A percentile compares a stretch with the other conserved stretches of the same genome.
These are phyloP conservation scores for Trichosporon sp. DNA, from an alignment of 1,284 basidiomycete genomes.

Conservation along the genomic window DNA sequence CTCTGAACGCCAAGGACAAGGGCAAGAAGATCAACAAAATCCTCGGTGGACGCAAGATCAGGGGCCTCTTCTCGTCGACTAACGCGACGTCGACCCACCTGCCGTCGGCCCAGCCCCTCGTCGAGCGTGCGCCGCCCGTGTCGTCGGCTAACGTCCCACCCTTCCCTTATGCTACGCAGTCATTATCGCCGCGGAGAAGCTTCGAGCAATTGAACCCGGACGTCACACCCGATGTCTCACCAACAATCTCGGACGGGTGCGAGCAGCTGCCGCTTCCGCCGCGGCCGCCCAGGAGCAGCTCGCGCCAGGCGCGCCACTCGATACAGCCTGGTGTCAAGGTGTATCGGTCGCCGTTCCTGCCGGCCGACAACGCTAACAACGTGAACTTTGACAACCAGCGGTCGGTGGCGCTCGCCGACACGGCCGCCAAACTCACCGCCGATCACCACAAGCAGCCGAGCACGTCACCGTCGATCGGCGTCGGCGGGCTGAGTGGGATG, in stretches of 20 bases:
- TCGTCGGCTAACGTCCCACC: constrained; percentile 12
- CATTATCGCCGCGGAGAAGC: not conserved
- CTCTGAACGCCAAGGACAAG: constrained; percentile 21
- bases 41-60: constrained; percentile 35
- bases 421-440: constrained; percentile 17
- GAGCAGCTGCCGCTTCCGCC: not conserved
- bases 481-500: constrained; percentile 34
- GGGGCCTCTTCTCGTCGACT: constrained; percentile 34
- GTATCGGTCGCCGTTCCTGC: constrained; percentile 32
- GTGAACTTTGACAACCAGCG: not conserved
- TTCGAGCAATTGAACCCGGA: not conserved
- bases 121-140: constrained; percentile 20
- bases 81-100: constrained; percentile 10
- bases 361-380: constrained; percentile 7
- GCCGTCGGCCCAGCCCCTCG: constrained; percentile 2
- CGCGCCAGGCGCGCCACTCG: constrained; percentile 20
- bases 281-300: not conserved
- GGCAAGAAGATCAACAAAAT: constrained; percentile 37
- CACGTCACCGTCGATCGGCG: constrained; percentile 22
- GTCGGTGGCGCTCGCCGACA: constrained; percentile 14
- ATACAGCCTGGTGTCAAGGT: constrained; percentile 21
- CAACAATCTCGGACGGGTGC: not conserved
- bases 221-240: not conserved
- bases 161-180: not conserved
- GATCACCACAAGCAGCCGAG: constrained; percentile 10